These are phyloP conservation scores for Allantophomopsis cytisporea DNA, from an alignment of 2,329 filamentous ascomycete genomes.

Conservation along the genomic window DNA sequence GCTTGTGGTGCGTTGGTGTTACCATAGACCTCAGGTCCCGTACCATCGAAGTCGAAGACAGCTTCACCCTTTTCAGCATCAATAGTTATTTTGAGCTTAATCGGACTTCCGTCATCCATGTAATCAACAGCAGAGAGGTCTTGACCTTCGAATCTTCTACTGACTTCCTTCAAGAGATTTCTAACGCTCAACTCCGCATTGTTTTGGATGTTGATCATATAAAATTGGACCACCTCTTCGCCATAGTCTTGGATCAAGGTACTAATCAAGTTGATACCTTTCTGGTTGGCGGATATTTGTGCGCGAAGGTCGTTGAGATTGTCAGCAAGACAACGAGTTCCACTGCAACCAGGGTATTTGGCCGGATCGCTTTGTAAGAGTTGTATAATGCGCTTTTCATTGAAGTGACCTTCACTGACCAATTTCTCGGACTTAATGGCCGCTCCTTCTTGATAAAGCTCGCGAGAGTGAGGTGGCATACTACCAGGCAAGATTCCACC, in stretches of 20 bases:
- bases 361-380: constrained; percentile 62
- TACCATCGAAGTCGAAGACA: constrained; percentile 66
- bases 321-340: constrained; percentile 66
- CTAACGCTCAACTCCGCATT: constrained; percentile 70
- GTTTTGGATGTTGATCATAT: constrained; percentile 72
- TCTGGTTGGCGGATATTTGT: constrained; percentile 76
- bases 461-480: constrained; percentile 63
- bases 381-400: constrained; percentile 59
- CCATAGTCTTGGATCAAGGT: constrained; percentile 66
- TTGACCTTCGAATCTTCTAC: constrained; percentile 51
- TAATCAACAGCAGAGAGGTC: constrained; percentile 66
- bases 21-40: constrained; percentile 67
- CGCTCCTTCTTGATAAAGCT: constrained; percentile 49
- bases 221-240: constrained; percentile 64
- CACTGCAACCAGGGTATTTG: constrained; percentile 60
- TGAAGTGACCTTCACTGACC: constrained; percentile 62
- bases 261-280: constrained; percentile 67
- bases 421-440: constrained; percentile 50
- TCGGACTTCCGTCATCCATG: constrained; percentile 79
- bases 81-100: constrained; percentile 62
- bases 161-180: constrained; percentile 58
- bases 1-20: constrained; percentile 75
- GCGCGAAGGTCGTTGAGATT: constrained; percentile 81
- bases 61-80: constrained; percentile 62
- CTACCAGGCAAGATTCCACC: constrained; percentile 68